Evolutionary conservation across 176 grass and related monocot genomes (phyloP).

Genomic region (Aegilops speltoides): DNA sequence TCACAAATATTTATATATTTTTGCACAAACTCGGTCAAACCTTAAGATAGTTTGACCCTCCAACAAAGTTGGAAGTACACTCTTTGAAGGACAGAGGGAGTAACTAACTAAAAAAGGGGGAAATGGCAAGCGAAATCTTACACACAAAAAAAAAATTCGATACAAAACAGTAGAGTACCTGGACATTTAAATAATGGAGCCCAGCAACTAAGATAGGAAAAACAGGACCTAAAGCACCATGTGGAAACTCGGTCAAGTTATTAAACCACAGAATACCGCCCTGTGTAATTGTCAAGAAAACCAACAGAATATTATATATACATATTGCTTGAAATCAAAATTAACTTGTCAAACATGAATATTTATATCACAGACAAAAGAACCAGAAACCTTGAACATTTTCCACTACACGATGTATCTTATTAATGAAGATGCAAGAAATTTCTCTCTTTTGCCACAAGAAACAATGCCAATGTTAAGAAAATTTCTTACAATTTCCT

Average conservation of each 20-base stretch:
- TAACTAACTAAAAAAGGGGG: not conserved
- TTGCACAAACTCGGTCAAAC: no score
- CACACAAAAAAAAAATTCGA: constrained; percentile 10
- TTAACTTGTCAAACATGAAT: not conserved
- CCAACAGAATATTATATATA: constrained; percentile 23
- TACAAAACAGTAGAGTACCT: constrained; percentile 49
- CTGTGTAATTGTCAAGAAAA: constrained; percentile 39
- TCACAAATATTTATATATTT: no score
- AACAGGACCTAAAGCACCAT: constrained; percentile 62
- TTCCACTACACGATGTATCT: not conserved
- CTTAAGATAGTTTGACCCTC: no score
- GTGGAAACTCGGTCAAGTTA: constrained; percentile 69
- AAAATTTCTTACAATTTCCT: not conserved
- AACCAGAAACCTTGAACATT: not conserved
- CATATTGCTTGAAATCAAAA: not conserved
- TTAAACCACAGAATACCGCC: constrained; percentile 84
- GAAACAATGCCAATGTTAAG: not conserved
- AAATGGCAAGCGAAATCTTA: not conserved
- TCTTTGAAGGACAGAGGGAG: no score
- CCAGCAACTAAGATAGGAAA: constrained; percentile 85
- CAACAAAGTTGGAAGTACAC: no score
- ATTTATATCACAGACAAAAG: not conserved
- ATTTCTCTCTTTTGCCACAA: not conserved
- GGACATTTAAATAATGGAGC: constrained; percentile 86
- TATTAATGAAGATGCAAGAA: not conserved